phyloP scores from a whole-genome alignment of 2,329 filamentous ascomycete genomes.

The Pseudopyricularia javanii region DNA sequence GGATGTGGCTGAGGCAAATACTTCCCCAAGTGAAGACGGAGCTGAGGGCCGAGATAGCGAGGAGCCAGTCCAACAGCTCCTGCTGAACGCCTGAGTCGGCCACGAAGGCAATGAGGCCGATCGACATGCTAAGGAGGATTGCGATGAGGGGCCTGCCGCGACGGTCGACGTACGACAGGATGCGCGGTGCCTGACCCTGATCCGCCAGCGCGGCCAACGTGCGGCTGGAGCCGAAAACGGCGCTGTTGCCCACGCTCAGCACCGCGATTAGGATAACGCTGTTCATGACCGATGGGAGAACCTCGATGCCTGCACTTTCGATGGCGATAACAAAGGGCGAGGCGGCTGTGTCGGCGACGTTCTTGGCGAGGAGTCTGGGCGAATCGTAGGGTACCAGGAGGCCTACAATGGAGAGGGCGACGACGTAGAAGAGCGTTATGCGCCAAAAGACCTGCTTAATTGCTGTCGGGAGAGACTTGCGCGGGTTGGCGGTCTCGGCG shows the following conservation, averaged over 20 bases:
- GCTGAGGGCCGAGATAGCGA: conserved; percentile 60
- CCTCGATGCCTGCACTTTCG: conserved; percentile 66
- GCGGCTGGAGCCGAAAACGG: conserved; percentile 82
- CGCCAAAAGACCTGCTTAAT: conserved; percentile 95
- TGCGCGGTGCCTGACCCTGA: conserved; percentile 66
- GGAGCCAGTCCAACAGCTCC: conserved; percentile 67
- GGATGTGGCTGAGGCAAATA: conserved; percentile 84
- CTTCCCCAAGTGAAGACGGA: conserved; percentile 71
- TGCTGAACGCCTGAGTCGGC: conserved; percentile 49
- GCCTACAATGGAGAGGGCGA: conserved; percentile 69
- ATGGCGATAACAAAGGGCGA: conserved; percentile 94
- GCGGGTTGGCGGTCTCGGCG: conserved; percentile 66
- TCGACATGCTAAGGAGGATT: conserved; percentile 51
- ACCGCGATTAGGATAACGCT: conserved; percentile 87
- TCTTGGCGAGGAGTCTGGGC: conserved; percentile 43
- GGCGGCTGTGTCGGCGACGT: conserved; percentile 54
- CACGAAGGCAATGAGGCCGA: conserved; percentile 70
- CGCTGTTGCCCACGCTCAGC: conserved; percentile 81
- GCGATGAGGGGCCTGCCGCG: conserved; percentile 68
- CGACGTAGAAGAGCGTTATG: conserved; percentile 80
- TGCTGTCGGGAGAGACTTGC: conserved; percentile 72
- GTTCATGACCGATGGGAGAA: conserved; percentile 83
- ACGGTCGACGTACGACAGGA: conserved; percentile 72
- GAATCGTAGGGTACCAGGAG: conserved; percentile 69
- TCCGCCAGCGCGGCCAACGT: conserved; percentile 84